A percentile compares a stretch with the other conserved stretches of the same genome.
Conservation (phyloP, 148 eudicot species). For the Cornus controversa region DNA sequence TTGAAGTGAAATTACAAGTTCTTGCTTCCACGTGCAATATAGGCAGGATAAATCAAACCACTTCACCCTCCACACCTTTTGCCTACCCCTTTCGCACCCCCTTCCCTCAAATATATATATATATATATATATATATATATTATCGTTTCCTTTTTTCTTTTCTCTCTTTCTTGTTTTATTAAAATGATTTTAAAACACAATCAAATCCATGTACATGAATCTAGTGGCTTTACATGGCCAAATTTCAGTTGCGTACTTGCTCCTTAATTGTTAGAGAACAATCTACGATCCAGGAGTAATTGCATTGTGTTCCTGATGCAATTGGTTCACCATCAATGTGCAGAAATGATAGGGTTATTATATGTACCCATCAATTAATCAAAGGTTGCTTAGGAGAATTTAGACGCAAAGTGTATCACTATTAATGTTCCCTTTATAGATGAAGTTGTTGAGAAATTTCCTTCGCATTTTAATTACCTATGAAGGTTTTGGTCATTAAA, state of each 20-base stretch:
- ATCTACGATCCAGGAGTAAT: background rate
- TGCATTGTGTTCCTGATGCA: background rate
- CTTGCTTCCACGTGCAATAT: background rate
- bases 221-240: background rate
- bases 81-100: background rate
- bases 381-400: background rate
- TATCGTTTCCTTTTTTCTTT: too few relatives aligned
- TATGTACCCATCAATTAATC: background rate
- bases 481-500: background rate
- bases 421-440: background rate
- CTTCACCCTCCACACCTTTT: background rate
- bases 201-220: background rate
- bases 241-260: background rate
- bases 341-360: background rate
- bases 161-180: too few relatives aligned
- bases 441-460: background rate
- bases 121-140: too few relatives aligned
- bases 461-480: too few relatives aligned
- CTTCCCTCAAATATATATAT: too few relatives aligned
- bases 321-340: background rate
- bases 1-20: background rate
- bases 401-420: background rate
- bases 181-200: too few relatives aligned
- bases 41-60: background rate
- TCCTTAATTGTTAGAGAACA: background rate